phyloP scores from a whole-genome alignment of 2,329 filamentous ascomycete species.

The Venturia pyrina region DNA sequence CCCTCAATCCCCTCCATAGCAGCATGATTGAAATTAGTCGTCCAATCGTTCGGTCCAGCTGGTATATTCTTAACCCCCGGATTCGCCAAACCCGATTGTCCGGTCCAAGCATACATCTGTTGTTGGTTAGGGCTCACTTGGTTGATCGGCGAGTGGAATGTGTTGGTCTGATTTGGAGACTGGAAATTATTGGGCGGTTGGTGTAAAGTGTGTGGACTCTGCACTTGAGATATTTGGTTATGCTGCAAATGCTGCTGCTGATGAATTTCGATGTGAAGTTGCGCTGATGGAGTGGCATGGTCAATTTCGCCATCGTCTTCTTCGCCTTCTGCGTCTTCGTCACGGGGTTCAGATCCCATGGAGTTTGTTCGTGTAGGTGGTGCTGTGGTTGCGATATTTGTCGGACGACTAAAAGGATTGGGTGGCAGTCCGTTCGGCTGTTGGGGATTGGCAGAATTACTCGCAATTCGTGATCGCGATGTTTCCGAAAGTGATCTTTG shows the following conservation, averaged over 20 bases:
- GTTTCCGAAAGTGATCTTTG: conserved; percentile 23
- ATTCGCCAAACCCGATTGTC: neutral
- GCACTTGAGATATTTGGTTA: neutral
- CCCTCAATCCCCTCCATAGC: conserved; percentile 9
- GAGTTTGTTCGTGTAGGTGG: conserved; percentile 6
- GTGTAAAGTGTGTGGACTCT: neutral
- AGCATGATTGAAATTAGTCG: neutral
- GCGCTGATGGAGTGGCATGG: conserved; percentile 5
- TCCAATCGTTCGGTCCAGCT: conserved; percentile 1
- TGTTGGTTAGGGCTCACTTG: neutral
- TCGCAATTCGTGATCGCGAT: conserved; percentile 7
- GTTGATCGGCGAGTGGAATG: neutral
- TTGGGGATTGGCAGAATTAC: neutral
- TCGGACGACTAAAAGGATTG: neutral
- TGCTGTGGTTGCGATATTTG: conserved; percentile 7
- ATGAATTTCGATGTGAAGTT: neutral
- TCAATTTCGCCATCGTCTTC: conserved; percentile 12
- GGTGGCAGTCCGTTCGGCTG: neutral
- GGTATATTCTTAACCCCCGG: neutral
- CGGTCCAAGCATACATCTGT: neutral
- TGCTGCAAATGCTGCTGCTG: neutral
- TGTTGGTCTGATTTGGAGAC: neutral
- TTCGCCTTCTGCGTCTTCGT: conserved; percentile 12
- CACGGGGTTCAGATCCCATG: neutral
- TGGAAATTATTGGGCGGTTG: neutral